Conservation (phyloP, 306 rosid genomes). For the Gastrolobium villosum region DNA sequence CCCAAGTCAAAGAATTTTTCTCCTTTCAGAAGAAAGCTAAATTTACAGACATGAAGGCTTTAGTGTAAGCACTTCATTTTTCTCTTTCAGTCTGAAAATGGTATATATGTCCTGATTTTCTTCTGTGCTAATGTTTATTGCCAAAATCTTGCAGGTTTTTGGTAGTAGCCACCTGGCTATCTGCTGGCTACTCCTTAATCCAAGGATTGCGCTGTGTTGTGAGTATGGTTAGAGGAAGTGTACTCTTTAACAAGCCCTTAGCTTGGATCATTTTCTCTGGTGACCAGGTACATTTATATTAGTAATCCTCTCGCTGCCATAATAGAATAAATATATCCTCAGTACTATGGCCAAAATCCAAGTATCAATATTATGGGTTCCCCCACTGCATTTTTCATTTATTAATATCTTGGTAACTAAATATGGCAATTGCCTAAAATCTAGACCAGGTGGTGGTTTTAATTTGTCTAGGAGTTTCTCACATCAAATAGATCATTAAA, state of each 20-base stretch:
- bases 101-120: neutral
- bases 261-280: constrained; percentile 85
- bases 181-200: constrained; percentile 66
- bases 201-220: constrained; percentile 72
- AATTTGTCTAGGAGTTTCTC: neutral
- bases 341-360: neutral
- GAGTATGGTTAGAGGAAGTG: constrained; percentile 68
- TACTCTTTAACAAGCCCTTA: constrained; percentile 73
- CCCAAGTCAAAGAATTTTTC: constrained; percentile 69
- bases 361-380: neutral
- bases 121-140: neutral
- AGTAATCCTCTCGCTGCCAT: constrained; percentile 10
- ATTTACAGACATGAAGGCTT: constrained; percentile 81
- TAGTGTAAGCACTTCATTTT: constrained; percentile 62
- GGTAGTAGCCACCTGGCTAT: constrained; percentile 69
- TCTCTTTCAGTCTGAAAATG: constrained; percentile 3
- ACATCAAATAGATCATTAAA: neutral
- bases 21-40: constrained; percentile 70
- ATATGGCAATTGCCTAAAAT: neutral
- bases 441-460: neutral
- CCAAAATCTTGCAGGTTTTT: constrained; percentile 58
- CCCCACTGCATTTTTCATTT: too few relatives aligned
- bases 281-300: constrained; percentile 67
- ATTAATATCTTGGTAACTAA: neutral
- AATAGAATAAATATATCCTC: neutral